These are phyloP conservation scores for Musa acuminata DNA, from an alignment of 176 grass and related monocot species.

Conservation along the genomic window DNA sequence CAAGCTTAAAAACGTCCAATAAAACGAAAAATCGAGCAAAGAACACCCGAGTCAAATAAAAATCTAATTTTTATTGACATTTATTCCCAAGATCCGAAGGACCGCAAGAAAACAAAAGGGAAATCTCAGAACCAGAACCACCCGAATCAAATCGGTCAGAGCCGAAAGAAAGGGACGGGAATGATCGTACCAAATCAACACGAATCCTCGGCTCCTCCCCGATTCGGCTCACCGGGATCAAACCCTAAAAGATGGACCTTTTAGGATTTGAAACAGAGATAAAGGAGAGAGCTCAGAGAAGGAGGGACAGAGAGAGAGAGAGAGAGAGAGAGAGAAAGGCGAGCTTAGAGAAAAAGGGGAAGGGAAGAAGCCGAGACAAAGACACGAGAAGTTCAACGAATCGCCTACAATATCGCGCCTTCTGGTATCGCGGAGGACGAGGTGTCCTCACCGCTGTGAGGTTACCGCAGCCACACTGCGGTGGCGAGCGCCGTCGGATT, in stretches of 20 bases:
- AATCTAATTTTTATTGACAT: too few species aligned
- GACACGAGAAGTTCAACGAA: too few species aligned
- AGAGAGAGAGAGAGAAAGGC: neutral
- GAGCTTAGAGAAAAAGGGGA: too few species aligned
- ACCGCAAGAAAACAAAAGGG: neutral
- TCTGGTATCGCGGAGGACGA: too few species aligned
- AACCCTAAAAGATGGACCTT: slow-evolving; percentile 1
- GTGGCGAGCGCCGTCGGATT: neutral
- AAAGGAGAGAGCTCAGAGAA: neutral
- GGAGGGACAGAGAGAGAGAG: too few species aligned
- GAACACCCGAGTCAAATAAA: too few species aligned
- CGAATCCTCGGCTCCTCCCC: neutral
- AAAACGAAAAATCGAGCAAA: too few species aligned
- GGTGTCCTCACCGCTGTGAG: neutral
- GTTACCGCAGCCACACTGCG: neutral
- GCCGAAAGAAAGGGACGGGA: neutral
- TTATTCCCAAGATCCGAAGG: too few species aligned
- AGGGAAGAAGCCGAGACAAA: too few species aligned
- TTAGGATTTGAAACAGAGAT: neutral
- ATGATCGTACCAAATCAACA: neutral
- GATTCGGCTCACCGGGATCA: neutral
- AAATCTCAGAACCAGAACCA: neutral
- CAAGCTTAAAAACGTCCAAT: too few species aligned
- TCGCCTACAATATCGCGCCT: too few species aligned
- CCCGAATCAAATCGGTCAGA: neutral